A percentile compares a stretch with the other conserved stretches of the same genome.
phyloP scores from a whole-genome alignment of 768 basidiomycete genomes.

The Termitomyces titanicus region DNA sequence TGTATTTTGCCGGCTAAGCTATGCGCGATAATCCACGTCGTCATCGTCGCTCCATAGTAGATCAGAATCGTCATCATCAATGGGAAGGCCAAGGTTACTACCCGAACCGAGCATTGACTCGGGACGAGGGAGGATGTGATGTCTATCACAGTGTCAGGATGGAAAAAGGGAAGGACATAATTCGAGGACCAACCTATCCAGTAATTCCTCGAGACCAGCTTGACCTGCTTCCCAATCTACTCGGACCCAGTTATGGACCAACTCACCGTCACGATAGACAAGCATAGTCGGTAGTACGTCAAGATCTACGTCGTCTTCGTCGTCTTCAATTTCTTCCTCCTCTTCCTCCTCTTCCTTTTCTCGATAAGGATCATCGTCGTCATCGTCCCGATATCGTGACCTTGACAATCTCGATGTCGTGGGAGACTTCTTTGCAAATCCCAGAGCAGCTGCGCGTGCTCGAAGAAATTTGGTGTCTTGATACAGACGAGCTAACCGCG shows the following conservation, averaged over 20 bases:
- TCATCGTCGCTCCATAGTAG: slow-evolving; percentile 52
- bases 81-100: slow-evolving; percentile 45
- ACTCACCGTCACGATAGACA: slow-evolving; percentile 74
- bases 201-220: slow-evolving; percentile 64
- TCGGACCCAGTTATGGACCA: slow-evolving; percentile 87
- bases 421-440: slow-evolving; percentile 48
- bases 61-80: slow-evolving; percentile 53
- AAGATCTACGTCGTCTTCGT: slow-evolving; percentile 67
- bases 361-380: slow-evolving; percentile 20
- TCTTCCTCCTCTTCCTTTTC: slow-evolving; percentile 40
- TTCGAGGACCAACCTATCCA: slow-evolving; percentile 47
- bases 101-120: slow-evolving; percentile 25
- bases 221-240: slow-evolving; percentile 82
- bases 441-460: slow-evolving; percentile 70
- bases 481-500: slow-evolving; percentile 64
- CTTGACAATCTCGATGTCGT: slow-evolving; percentile 17
- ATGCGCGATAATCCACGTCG: slow-evolving; percentile 13
- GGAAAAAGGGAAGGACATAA: neutral
- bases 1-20: neutral
- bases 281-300: slow-evolving; percentile 79
- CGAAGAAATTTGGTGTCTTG: slow-evolving; percentile 80
- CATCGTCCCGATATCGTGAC: slow-evolving; percentile 27
- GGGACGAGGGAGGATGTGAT: slow-evolving; percentile 35
- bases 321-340: slow-evolving; percentile 43
- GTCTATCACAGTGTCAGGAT: slow-evolving; percentile 22